These are phyloP conservation scores for Chimonanthus praecox DNA, from an alignment of 164 flowering plant genomes.

Conservation along the genomic window DNA sequence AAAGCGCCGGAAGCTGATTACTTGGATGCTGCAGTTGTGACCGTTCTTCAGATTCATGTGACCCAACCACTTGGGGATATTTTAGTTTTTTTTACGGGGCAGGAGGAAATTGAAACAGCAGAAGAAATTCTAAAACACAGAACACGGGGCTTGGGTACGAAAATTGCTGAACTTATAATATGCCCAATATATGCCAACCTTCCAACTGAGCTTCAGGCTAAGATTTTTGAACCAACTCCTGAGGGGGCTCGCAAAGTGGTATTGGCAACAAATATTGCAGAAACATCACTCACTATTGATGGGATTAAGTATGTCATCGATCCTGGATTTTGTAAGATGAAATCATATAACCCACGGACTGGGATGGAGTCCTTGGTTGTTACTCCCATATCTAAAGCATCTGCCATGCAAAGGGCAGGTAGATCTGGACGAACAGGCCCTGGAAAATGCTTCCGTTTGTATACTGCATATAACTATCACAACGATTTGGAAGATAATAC, in stretches of 20 bases:
- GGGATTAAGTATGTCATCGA: slow-evolving; percentile 93
- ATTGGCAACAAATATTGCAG: slow-evolving; percentile 90
- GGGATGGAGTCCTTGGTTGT: slow-evolving; percentile 90
- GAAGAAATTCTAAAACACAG: slow-evolving; percentile 88
- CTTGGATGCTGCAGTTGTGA: slow-evolving; percentile 90
- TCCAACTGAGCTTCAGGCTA: slow-evolving; percentile 91
- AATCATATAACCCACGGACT: slow-evolving; percentile 85
- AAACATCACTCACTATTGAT: slow-evolving; percentile 89
- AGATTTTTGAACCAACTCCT: slow-evolving; percentile 96
- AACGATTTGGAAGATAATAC: slow-evolving; percentile 86
- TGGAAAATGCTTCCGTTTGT: slow-evolving; percentile 85
- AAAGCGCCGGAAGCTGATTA: slow-evolving; percentile 96
- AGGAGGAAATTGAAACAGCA: slow-evolving; percentile 92
- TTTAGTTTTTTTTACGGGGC: slow-evolving; percentile 84
- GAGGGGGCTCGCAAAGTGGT: slow-evolving; percentile 95
- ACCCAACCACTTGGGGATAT: slow-evolving; percentile 78
- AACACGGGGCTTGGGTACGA: slow-evolving; percentile 82
- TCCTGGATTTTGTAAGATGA: slow-evolving; percentile 90
- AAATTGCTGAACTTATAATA: slow-evolving; percentile 71
- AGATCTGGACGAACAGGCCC: slow-evolving; percentile 96
- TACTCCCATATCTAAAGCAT: slow-evolving; percentile 90
- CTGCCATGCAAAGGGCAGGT: slow-evolving; percentile 91
- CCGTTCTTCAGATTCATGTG: slow-evolving; percentile 87
- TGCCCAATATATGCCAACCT: slow-evolving; percentile 98
- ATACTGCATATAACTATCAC: slow-evolving; percentile 66